Evolutionary conservation across 2,329 filamentous ascomycete species (phyloP), one percentile per base, ranked within the genome.

Genomic region (Trichophyton rubrum): DNA sequence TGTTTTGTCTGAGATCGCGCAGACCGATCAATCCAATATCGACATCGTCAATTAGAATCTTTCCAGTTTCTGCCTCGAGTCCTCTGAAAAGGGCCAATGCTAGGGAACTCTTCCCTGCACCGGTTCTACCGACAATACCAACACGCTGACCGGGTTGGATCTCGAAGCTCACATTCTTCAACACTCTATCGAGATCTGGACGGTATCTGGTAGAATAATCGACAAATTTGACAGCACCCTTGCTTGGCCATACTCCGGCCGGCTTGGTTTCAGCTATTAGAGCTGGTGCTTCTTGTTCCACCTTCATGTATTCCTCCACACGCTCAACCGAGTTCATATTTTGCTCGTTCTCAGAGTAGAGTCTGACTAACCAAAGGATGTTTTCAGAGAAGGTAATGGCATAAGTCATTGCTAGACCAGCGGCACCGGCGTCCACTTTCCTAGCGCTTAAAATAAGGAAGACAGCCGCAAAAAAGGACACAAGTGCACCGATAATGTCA

Each of bases 281-380:
- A 0, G 88, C 80, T 0, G 82, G 79, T 0, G 93, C 91, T 75
- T 99, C 93, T 72, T 96, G 92, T 67, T 97, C 92, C 0, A 99
- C 88, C 51, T 97, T 90, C 40, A 97, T 82, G 70, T 97, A 99
- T 72, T 99, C 93, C 77, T 96, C 95, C 70, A 99, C 87, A 69
- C 93, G 89, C 75, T 99, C 93, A 56, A 97, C 91, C 2, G 92
- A 92, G 75, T 99, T 99, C 93, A 99, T 97, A 75, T 96, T 97
- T 74, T 99, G 93, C 75, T 99, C 93, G 69, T 97, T 96, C 70
- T 89, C 85, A 0, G 91, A 87, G 72, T 99, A 99, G 13, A 96
- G 80, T 55, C 93, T 86, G 33, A 99, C 91, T 60, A 97, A 85
- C 93, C 93, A 99, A 17, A 99, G 77, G 5, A 99, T 88, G 66